phyloP scores from a whole-genome alignment of 805 yeast species.

The Hanseniaspora occidentalis region DNA sequence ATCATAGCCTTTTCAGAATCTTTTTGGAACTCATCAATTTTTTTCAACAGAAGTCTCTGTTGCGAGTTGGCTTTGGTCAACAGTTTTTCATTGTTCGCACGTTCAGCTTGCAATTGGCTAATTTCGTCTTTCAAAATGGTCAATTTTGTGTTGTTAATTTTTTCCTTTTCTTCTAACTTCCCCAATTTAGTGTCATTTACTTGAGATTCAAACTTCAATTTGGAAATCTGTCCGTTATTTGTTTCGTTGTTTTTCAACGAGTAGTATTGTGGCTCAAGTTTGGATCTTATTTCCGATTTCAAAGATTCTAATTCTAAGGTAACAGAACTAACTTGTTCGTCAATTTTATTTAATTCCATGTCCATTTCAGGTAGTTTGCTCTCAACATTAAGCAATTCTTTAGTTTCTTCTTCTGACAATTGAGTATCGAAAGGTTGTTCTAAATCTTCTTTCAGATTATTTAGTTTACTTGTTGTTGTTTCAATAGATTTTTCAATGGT shows the following conservation, averaged over 20 bases:
- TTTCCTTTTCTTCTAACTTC: slow-evolving; percentile 12
- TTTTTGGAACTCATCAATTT: slow-evolving; percentile 50
- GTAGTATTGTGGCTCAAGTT: slow-evolving; percentile 40
- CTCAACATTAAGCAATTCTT: slow-evolving; percentile 27
- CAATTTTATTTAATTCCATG: slow-evolving; percentile 28
- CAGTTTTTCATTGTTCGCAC: slow-evolving; percentile 23
- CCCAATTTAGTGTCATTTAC: slow-evolving; percentile 10
- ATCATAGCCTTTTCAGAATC: slow-evolving; percentile 52
- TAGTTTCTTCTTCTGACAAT: slow-evolving; percentile 38
- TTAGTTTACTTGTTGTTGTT: slow-evolving; percentile 27
- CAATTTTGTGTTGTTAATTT: slow-evolving; percentile 20
- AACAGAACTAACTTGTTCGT: slow-evolving; percentile 15
- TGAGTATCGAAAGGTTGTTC: slow-evolving; percentile 39
- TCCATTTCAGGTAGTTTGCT: slow-evolving; percentile 33
- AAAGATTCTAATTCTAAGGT: slow-evolving; percentile 20
- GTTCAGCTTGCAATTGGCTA: slow-evolving; percentile 17
- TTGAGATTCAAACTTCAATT: slow-evolving; percentile 10
- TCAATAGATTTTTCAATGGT: slow-evolving; percentile 25
- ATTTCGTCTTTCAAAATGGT: slow-evolving; percentile 16
- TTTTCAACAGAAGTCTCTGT: slow-evolving; percentile 40
- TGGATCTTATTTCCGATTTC: slow-evolving; percentile 47
- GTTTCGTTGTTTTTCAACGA: slow-evolving; percentile 17
- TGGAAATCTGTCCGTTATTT: slow-evolving; percentile 12
- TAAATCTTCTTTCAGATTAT: slow-evolving; percentile 37
- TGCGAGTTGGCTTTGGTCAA: slow-evolving; percentile 41